phyloP scores from a whole-genome alignment of 2,329 filamentous ascomycete species.

The Ophiocordyceps camponoti-rufipedis region DNA sequence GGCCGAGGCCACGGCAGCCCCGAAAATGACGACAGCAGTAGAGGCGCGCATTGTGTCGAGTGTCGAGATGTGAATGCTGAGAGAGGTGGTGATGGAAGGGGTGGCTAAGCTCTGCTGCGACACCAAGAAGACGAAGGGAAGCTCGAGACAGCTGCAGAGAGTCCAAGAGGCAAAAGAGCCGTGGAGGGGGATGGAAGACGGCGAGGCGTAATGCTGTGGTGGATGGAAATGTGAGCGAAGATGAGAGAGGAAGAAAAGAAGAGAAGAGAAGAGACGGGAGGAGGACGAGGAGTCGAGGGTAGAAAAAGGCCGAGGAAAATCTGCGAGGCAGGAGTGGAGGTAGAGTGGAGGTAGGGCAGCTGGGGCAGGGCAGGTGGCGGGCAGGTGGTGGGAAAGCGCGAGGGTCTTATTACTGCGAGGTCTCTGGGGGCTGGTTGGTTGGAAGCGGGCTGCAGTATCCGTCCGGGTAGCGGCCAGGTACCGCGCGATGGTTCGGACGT shows the following conservation, averaged over 20 bases:
- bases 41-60: conserved; percentile 19
- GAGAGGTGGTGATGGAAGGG: background rate
- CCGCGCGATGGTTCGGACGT: background rate
- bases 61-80: background rate
- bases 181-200: background rate
- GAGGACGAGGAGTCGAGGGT: background rate
- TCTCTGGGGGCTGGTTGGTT: background rate
- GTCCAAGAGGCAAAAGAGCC: background rate
- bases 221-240: background rate
- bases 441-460: background rate
- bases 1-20: conserved; percentile 22
- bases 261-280: background rate
- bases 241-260: background rate
- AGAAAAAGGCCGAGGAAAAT: background rate
- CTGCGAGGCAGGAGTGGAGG: background rate
- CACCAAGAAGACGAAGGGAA: background rate
- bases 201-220: background rate
- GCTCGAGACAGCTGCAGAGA: background rate
- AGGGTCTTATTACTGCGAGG: background rate
- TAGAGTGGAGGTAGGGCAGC: background rate
- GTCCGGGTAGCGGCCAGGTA: background rate
- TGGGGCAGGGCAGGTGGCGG: background rate
- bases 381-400: background rate
- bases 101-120: background rate
- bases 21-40: conserved; percentile 23